Evolutionary conservation across 2,329 filamentous ascomycete genomes (phyloP).

Genomic region (Monosporascus sp.): DNA sequence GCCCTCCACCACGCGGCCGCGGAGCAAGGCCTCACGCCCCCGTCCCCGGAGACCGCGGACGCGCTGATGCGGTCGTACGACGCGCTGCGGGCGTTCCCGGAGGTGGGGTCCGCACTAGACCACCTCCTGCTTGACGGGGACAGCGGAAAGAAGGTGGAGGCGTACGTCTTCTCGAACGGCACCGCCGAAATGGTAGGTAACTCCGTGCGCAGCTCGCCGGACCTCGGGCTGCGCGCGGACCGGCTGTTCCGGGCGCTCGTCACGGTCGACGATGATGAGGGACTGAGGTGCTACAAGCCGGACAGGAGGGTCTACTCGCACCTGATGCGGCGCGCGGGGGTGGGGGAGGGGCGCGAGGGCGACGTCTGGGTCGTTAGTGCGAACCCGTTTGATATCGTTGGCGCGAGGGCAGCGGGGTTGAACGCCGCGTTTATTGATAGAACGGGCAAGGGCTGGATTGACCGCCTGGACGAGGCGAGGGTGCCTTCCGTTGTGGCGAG

Average conservation of each 20-base stretch:
- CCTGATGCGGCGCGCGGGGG: conserved; percentile 45
- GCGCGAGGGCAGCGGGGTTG: conserved; percentile 56
- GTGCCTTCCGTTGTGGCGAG: conserved; percentile 49
- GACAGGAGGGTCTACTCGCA: conserved; percentile 55
- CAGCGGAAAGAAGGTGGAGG: conserved; percentile 32
- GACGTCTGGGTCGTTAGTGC: conserved; percentile 64
- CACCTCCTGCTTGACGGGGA: conserved; percentile 29
- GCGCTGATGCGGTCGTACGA: conserved; percentile 60
- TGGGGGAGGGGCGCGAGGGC: conserved; percentile 33
- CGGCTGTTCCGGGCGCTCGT: conserved; percentile 49
- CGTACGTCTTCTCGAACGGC: conserved; percentile 68
- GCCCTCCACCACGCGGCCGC: conserved; percentile 59
- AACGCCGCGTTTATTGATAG: conserved; percentile 64
- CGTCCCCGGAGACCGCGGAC: conserved; percentile 32
- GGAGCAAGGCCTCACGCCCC: conserved; percentile 46
- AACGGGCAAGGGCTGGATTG: conserved; percentile 56
- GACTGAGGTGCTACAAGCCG: conserved; percentile 57
- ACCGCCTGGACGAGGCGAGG: conserved; percentile 45
- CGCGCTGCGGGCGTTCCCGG: conserved; percentile 57
- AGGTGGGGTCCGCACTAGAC: conserved; percentile 50
- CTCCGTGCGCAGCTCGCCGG: conserved; percentile 52
- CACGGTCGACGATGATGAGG: conserved; percentile 49
- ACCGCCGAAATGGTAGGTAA: conserved; percentile 56
- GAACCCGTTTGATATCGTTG: conserved; percentile 69
- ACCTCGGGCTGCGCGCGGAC: conserved; percentile 40